Evolutionary conservation across 345 rosid species (phyloP).

Genomic region (Pugionium cornutum): DNA sequence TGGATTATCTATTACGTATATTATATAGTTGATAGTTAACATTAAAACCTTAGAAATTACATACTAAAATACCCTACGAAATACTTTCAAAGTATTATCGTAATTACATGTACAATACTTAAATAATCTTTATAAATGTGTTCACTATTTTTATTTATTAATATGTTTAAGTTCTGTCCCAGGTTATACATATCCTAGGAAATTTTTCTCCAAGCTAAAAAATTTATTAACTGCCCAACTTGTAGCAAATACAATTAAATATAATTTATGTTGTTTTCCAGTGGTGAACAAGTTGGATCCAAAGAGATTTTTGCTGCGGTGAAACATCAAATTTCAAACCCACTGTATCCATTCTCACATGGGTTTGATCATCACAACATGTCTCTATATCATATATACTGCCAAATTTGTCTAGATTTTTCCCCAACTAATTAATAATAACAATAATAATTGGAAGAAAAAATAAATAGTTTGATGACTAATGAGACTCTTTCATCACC

Average conservation of each 20-base stretch:
- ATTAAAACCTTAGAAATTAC: constrained; percentile 20
- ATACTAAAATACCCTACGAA: neutral
- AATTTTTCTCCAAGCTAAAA: neutral
- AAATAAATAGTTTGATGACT: constrained; percentile 34
- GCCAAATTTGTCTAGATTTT: constrained; percentile 39
- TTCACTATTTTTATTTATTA: neutral
- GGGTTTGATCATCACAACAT: constrained; percentile 45
- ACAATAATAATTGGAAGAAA: constrained; percentile 23
- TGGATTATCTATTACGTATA: constrained; percentile 24
- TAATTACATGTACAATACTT: no score
- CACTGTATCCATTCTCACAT: constrained; percentile 45
- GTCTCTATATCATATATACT: constrained; percentile 45
- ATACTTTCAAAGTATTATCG: neutral
- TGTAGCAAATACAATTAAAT: neutral
- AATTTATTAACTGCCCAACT: neutral
- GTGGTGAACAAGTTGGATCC: constrained; percentile 39
- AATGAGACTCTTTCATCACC: constrained; percentile 51
- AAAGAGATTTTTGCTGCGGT: constrained; percentile 40
- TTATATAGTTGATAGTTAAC: neutral
- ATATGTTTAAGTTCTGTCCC: neutral
- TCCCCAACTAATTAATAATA: constrained; percentile 41
- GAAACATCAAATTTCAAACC: constrained; percentile 34
- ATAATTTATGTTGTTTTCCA: neutral
- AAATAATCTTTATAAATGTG: neutral
- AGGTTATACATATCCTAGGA: neutral